These are phyloP conservation scores for Cyclotella choctawhatcheeana DNA, from an alignment of 108 stramenopile species.

Conservation along the genomic window DNA sequence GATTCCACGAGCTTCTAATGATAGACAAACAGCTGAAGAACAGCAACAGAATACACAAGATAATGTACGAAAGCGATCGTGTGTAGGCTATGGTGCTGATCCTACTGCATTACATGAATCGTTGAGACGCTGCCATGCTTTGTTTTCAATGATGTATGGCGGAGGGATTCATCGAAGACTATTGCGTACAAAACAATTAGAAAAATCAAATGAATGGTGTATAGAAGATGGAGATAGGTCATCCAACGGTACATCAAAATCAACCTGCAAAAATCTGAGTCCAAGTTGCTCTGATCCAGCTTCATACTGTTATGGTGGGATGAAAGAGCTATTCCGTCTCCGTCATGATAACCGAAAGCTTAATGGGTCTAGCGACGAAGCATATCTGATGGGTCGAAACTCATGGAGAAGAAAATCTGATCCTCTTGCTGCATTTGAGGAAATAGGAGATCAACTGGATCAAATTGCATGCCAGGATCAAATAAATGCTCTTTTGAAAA, in stretches of 20 bases:
- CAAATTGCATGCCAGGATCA: slow-evolving; percentile 28
- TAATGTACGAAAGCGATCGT: slow-evolving; percentile 8
- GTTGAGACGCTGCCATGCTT: slow-evolving; percentile 51
- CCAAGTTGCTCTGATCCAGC: not conserved
- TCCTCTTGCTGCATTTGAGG: slow-evolving; percentile 21
- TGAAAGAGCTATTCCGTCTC: slow-evolving; percentile 56
- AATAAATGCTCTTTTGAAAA: slow-evolving; percentile 41
- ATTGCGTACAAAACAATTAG: slow-evolving; percentile 34
- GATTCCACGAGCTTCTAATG: slow-evolving; percentile 34
- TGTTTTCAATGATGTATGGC: slow-evolving; percentile 69
- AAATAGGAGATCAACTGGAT: slow-evolving; percentile 28
- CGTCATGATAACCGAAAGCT: slow-evolving; percentile 50
- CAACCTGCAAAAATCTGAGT: not conserved
- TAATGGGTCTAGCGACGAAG: slow-evolving; percentile 13
- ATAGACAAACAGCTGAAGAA: slow-evolving; percentile 13
- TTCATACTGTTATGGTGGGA: slow-evolving; percentile 48
- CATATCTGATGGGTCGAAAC: not conserved
- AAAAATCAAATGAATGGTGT: slow-evolving; percentile 32
- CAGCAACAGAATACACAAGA: not conserved
- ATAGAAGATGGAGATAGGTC: slow-evolving; percentile 12
- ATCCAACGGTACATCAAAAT: not conserved
- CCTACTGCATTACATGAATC: slow-evolving; percentile 59
- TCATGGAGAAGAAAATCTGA: slow-evolving; percentile 21
- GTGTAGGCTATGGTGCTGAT: slow-evolving; percentile 51
- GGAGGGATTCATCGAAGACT: slow-evolving; percentile 69